phyloP scores from a whole-genome alignment of 192 early-diverging fungal genomes.

The Entomortierella beljakovae region DNA sequence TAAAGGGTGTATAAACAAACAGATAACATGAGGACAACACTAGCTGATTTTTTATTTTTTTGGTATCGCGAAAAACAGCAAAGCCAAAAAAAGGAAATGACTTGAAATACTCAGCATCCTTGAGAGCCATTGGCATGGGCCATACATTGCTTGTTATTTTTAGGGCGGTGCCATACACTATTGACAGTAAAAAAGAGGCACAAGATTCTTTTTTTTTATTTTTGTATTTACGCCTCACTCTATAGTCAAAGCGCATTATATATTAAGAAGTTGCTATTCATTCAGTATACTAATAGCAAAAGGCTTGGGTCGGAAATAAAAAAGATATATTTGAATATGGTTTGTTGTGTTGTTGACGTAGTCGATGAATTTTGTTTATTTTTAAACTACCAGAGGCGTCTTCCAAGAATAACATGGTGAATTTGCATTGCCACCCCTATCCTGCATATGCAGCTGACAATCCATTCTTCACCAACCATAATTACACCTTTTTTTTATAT shows the following conservation, averaged over 20 bases:
- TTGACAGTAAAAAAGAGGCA: neutral
- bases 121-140: neutral
- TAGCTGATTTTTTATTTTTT: too few species aligned
- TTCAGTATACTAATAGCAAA: neutral
- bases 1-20: too few species aligned
- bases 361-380: neutral
- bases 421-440: conserved; percentile 37
- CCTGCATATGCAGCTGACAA: conserved; percentile 22
- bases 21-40: too few species aligned
- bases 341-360: neutral
- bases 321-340: neutral
- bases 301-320: neutral
- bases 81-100: neutral
- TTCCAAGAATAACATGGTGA: neutral
- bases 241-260: too few species aligned
- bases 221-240: too few species aligned
- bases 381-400: neutral
- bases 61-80: neutral
- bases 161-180: conserved; percentile 18
- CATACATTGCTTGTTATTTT: conserved; percentile 15
- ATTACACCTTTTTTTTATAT: neutral
- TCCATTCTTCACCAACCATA: neutral
- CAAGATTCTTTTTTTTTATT: too few species aligned
- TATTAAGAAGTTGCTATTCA: too few species aligned
- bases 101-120: neutral